phyloP scores from a whole-genome alignment of 2,329 filamentous ascomycete species.

The Dendrostoma leiphaemia region DNA sequence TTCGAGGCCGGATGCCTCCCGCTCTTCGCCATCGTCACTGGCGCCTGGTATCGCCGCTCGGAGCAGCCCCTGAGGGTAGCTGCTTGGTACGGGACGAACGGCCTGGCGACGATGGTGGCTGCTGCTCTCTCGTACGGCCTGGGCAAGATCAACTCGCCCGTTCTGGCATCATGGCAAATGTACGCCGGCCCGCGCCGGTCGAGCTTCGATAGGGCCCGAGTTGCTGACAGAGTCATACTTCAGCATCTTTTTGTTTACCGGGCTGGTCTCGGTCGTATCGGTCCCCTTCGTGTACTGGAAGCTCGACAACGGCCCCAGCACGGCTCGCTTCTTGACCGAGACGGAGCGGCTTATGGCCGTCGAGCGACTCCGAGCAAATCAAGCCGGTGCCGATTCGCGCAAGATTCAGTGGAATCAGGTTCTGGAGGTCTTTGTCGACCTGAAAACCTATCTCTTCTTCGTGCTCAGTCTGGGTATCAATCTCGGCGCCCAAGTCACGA shows the following conservation, averaged over 20 bases:
- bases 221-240: no score
- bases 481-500: conserved; percentile 61
- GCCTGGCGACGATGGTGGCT: conserved; percentile 55
- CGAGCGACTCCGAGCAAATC: conserved; percentile 70
- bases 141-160: conserved; percentile 44
- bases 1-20: conserved; percentile 40
- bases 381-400: conserved; percentile 71
- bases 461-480: conserved; percentile 61
- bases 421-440: conserved; percentile 45
- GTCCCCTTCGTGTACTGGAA: conserved; percentile 58
- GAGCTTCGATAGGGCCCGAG: background rate
- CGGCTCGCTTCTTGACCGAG: conserved; percentile 57
- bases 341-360: conserved; percentile 67
- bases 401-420: conserved; percentile 68
- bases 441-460: conserved; percentile 59
- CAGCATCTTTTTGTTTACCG: conserved; percentile 60
- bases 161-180: conserved; percentile 39
- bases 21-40: conserved; percentile 44
- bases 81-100: conserved; percentile 66
- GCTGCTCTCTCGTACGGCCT: conserved; percentile 56
- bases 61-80: conserved; percentile 64
- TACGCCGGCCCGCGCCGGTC: conserved; percentile 19
- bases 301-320: conserved; percentile 57
- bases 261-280: conserved; percentile 53
- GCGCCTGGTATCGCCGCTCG: conserved; percentile 44